Base-by-base conservation (phyloP, 2,329 filamentous ascomycete species). In the Herpotrichia juniperi region DNA sequence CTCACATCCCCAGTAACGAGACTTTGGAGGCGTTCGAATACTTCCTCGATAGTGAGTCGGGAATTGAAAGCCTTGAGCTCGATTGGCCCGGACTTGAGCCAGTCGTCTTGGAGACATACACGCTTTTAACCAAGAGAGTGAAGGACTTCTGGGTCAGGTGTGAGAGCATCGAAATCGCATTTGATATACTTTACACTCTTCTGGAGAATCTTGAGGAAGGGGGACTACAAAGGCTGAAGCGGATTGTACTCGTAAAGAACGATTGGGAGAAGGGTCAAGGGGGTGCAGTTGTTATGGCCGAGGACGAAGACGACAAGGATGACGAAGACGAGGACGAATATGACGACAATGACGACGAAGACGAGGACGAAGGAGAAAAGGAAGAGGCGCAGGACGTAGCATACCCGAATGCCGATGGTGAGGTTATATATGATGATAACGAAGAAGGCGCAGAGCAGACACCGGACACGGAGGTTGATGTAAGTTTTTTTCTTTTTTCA, bases 21-120 rank as follows among this genome's bases (percentile, higher is more conserved):
- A 57, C 53, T 1, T 44, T 67, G 2, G 31, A 51, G n/a, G 54
- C 63, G 0, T 45, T 71, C 25, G 50, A 58, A 24, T 37, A 43
- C 0, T 62, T 62, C 17, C 51, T 70, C 19, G 31, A 45, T 8
- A 47, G 42, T 8, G 56, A 55, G 2, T 48, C 48, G 2, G 37
- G 19, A 22, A 57, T 71, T 19, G 28, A 54, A 17, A 45, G 26
- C 3, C 43, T 71, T 22, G 62, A 68, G 34, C 59, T 69, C 5
- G 57, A 66, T 46, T 71, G 66, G 67, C 63, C 66, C 1, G 48
- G 59, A 19, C 25, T 70, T 2, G 48, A 63, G 5, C 45, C 58
- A 12, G 42, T 47, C 5, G 30, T 59, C 4, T 25, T 71, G 26
- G 48, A 58, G 24, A 22, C 42, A 2, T 57, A 60, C 31, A 30